phyloP scores from a whole-genome alignment of 148 eudicot species.

The Rheum nobile region DNA sequence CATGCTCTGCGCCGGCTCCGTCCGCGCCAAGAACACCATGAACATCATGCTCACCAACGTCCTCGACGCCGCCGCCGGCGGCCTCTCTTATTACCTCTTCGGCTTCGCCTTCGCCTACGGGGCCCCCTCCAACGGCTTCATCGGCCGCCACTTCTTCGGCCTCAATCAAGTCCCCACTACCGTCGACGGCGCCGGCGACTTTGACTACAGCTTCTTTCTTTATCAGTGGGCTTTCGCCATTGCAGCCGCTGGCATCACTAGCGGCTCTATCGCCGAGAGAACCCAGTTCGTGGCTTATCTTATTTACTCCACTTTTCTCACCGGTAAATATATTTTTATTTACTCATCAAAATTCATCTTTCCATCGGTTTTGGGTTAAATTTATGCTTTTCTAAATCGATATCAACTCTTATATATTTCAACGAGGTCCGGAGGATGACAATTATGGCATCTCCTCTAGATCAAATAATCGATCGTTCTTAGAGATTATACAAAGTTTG shows the following conservation, averaged over 20 bases:
- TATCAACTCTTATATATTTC: no score
- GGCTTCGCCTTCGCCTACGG: constrained; percentile 32
- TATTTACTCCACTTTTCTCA: constrained; percentile 25
- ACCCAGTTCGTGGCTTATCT: constrained; percentile 32
- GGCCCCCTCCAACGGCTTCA: constrained; percentile 21
- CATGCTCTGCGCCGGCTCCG: constrained; percentile 57
- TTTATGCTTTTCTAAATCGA: not conserved
- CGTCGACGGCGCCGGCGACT: not conserved
- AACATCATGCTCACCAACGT: constrained; percentile 55
- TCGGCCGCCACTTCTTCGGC: constrained; percentile 25
- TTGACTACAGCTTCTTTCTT: constrained; percentile 25
- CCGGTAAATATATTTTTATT: not conserved
- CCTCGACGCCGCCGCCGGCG: constrained; percentile 50
- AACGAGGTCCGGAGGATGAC: no score
- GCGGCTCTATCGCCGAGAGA: constrained; percentile 32
- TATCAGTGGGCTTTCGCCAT: constrained; percentile 36
- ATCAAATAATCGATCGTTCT: no score
- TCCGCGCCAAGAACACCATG: constrained; percentile 49
- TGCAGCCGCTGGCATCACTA: constrained; percentile 31
- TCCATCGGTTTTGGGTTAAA: not conserved
- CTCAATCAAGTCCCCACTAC: constrained; percentile 12
- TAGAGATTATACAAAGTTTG: no score
- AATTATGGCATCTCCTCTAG: no score
- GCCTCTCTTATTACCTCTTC: constrained; percentile 28
- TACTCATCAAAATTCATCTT: not conserved